Percentiles rank a stretch among this genome's conserved stretches.
Evolutionary conservation across 805 yeast genomes (phyloP).

Genomic region (Candida lessepsii): DNA sequence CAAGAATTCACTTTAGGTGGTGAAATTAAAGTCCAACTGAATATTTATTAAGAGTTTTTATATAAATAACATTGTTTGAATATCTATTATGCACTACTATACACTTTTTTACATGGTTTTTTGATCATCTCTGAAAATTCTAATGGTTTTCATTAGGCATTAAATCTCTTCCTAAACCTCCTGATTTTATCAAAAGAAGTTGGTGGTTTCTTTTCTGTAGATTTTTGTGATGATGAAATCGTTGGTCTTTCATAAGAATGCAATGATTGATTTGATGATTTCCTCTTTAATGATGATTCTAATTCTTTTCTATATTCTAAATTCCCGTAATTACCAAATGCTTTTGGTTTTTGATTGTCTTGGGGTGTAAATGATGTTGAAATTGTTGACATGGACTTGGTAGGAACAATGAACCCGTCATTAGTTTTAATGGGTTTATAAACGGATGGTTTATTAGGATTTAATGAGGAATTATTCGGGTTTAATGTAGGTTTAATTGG

Average conservation of each 20-base stretch:
- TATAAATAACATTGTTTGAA: not conserved
- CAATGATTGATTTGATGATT: slow-evolving; percentile 9
- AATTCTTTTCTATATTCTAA: slow-evolving; percentile 4
- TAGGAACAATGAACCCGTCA: slow-evolving; percentile 5
- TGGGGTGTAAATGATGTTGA: not conserved
- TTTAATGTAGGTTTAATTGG: not conserved
- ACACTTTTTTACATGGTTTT: not conserved
- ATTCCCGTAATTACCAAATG: not conserved
- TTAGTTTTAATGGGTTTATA: not conserved
- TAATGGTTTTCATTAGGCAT: slow-evolving; percentile 1
- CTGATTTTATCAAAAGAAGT: slow-evolving; percentile 36
- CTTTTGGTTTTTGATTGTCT: not conserved
- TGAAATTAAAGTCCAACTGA: slow-evolving; percentile 58
- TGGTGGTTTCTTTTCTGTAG: too few relatives aligned
- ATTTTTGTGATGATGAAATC: slow-evolving; percentile 35
- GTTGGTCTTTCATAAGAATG: slow-evolving; percentile 37
- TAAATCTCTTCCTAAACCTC: slow-evolving; percentile 32
- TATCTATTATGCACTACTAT: slow-evolving; percentile 10
- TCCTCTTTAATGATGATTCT: slow-evolving; percentile 10
- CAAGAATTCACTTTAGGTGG: slow-evolving; percentile 62
- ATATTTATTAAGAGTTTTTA: slow-evolving; percentile 26
- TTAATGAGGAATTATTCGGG: not conserved
- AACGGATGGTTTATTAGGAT: not conserved
- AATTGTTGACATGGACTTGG: slow-evolving; percentile 6
- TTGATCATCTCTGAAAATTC: too few relatives aligned